Conservation (phyloP, 1,284 basidiomycete genomes). For the Exobasidium rhododendri region DNA sequence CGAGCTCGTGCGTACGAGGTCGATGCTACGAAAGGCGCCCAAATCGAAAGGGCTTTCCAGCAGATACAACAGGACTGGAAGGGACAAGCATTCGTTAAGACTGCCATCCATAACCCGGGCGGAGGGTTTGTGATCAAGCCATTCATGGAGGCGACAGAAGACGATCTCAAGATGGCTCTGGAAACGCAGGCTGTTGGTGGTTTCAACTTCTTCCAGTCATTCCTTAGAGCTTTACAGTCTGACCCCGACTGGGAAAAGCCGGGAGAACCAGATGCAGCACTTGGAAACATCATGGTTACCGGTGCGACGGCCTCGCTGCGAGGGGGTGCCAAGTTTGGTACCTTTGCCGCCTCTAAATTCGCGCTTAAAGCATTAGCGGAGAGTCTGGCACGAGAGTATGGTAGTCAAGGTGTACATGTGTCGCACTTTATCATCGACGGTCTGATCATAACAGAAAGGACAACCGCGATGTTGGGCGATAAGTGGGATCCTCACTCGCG, state of each 20-base stretch:
- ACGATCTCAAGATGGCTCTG: background rate
- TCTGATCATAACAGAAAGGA: conserved; percentile 7
- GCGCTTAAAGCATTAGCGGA: background rate
- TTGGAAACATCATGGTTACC: conserved; percentile 2
- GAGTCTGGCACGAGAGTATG: conserved; percentile 12
- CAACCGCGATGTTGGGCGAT: background rate
- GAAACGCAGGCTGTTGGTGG: conserved; percentile 13
- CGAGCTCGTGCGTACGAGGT: background rate
- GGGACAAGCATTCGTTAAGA: background rate
- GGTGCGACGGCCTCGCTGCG: conserved; percentile 10
- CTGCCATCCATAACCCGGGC: conserved; percentile 6
- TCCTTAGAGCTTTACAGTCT: conserved; percentile 8
- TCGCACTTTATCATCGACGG: conserved; percentile 15
- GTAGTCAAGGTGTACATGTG: conserved; percentile 12
- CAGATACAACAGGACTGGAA: background rate
- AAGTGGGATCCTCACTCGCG: conserved; percentile 22
- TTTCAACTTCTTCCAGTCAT: conserved; percentile 5
- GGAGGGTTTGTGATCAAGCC: conserved; percentile 2
- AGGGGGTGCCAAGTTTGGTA: conserved; percentile 6
- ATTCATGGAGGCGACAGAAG: conserved; percentile 7
- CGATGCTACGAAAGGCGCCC: conserved; percentile 1
- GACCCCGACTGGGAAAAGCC: background rate
- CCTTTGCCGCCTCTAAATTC: conserved; percentile 9
- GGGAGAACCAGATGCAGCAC: background rate
- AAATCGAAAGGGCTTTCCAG: background rate